Conservation (phyloP, 116 monocot species). For the Iris pallida region DNA sequence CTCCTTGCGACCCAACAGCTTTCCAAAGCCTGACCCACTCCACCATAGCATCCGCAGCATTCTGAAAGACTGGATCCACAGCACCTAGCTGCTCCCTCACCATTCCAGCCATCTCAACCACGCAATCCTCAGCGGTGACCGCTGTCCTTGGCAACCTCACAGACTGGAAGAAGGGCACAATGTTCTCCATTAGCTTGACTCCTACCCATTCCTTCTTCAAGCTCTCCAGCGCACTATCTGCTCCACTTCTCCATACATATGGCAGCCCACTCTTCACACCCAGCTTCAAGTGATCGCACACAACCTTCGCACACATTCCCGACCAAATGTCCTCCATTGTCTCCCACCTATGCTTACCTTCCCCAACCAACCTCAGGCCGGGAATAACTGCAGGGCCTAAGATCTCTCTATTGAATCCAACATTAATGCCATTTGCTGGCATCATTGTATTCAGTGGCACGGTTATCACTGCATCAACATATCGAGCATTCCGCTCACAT, state of each 20-base stretch:
- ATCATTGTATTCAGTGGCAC: slow-evolving; percentile 57
- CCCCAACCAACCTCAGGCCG: slow-evolving; percentile 43
- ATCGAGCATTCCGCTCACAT: slow-evolving; percentile 30
- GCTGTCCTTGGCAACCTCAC: slow-evolving; percentile 34
- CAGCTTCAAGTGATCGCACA: slow-evolving; percentile 51
- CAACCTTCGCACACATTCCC: slow-evolving; percentile 68
- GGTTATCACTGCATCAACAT: slow-evolving; percentile 82
- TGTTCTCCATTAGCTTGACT: slow-evolving; percentile 58
- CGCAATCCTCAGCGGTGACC: slow-evolving; percentile 49
- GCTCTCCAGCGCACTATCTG: slow-evolving; percentile 21
- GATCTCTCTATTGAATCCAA: slow-evolving; percentile 55
- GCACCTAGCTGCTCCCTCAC: slow-evolving; percentile 45
- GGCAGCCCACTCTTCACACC: slow-evolving; percentile 81
- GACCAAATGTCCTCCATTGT: slow-evolving; percentile 79
- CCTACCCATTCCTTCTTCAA: slow-evolving; percentile 54
- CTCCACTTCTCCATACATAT: slow-evolving; percentile 51
- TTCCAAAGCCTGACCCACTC: slow-evolving; percentile 68
- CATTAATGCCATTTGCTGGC: slow-evolving; percentile 65
- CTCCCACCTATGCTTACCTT: slow-evolving; percentile 66
- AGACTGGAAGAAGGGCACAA: slow-evolving; percentile 63
- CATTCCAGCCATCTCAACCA: slow-evolving; percentile 40
- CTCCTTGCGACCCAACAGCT: slow-evolving; percentile 14
- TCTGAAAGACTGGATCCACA: slow-evolving; percentile 27
- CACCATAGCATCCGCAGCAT: slow-evolving; percentile 64
- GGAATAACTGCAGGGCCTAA: slow-evolving; percentile 67